Percentiles rank a stretch among this genome's conserved stretches.
Evolutionary conservation across 2,329 filamentous ascomycete species (phyloP).

Genomic region (Zopfia rhizophila): DNA sequence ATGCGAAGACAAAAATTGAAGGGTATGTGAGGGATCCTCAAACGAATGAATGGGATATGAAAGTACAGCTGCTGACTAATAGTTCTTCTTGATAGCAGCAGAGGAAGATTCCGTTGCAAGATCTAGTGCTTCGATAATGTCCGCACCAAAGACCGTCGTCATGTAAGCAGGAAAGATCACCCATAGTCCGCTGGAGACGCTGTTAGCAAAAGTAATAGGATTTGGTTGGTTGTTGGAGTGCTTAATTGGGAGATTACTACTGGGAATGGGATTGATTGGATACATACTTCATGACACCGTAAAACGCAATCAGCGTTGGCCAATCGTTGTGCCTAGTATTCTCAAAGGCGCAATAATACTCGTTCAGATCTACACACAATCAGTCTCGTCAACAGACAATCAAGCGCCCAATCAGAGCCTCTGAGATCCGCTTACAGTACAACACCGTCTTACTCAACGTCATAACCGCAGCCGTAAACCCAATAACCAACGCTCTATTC

Average conservation of each 20-base stretch:
- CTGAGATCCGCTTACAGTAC: constrained; percentile 70
- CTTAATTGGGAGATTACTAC: neutral
- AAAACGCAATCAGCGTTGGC: constrained; percentile 65
- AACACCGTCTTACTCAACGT: constrained; percentile 75
- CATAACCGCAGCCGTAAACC: constrained; percentile 68
- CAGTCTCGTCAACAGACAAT: too few species aligned
- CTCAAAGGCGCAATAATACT: constrained; percentile 68
- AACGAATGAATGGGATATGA: neutral
- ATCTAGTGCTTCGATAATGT: constrained; percentile 70
- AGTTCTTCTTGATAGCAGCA: constrained; percentile 31
- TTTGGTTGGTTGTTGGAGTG: constrained; percentile 4
- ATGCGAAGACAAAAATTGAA: constrained; percentile 6
- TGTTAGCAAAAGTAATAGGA: constrained; percentile 27
- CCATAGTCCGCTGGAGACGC: constrained; percentile 67
- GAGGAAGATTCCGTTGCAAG: constrained; percentile 49
- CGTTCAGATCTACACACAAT: constrained; percentile 71
- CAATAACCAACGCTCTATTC: constrained; percentile 66
- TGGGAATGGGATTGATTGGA: neutral
- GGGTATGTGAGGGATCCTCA: neutral
- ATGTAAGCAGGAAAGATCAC: constrained; percentile 71
- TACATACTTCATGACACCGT: constrained; percentile 74
- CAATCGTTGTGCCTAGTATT: constrained; percentile 71
- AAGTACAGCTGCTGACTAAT: constrained; percentile 24
- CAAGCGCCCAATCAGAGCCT: too few species aligned
- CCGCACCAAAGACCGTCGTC: constrained; percentile 67